Base-by-base conservation (phyloP, 2,329 filamentous ascomycete species). In the Colletotrichum chrysophilum region DNA sequence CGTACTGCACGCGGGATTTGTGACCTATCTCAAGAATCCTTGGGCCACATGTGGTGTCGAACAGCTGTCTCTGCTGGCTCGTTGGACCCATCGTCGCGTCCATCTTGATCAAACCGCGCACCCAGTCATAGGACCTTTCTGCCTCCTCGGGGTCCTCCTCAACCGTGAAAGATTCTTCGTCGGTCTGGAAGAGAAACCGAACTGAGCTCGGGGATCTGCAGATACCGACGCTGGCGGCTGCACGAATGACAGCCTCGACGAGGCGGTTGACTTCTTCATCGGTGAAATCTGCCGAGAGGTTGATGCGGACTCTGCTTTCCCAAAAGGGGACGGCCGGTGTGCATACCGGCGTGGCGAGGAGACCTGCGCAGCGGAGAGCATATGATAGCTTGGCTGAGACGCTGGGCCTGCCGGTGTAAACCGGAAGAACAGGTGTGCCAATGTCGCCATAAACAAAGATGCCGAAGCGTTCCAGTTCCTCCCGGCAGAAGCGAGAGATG, bases 291-390 rank as follows among this genome's bases (percentile, higher is more conserved):
- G 77, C 77, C 7, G 77, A 78, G 14, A 78, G 68, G 28, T 78
- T 75, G 58, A 78, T 52, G 5, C 75, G 72, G 7, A 78, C 77
- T 18, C 77, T 74, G 24, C 77, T 74, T 32, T 77, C 72, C 77
- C 77, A 78, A n/a, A 74, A 77, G 1, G 76, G 74, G 4, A 77
- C 76, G 1, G 74, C 74, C 1, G 76, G 76, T 7, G 76, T 65
- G 9, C 70, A 71, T 0, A 78, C 72, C 7, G 77, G 75, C 0
- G 67, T 69, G 5, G 77, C 77, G 6, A 76, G 65, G 2, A 77
- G 26, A 2, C 75, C 71, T n/a, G 14, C 58, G 30, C 66, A 21
- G 2, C 76, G 76, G 10, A 77, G 34, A 13, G 60, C 73, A 56
- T 72, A 76, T 0, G 76, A 74, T 3, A 78, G 48, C 10, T 64